Conservation (phyloP, 2,329 filamentous ascomycete species). For the Aspergillus felis region DNA sequence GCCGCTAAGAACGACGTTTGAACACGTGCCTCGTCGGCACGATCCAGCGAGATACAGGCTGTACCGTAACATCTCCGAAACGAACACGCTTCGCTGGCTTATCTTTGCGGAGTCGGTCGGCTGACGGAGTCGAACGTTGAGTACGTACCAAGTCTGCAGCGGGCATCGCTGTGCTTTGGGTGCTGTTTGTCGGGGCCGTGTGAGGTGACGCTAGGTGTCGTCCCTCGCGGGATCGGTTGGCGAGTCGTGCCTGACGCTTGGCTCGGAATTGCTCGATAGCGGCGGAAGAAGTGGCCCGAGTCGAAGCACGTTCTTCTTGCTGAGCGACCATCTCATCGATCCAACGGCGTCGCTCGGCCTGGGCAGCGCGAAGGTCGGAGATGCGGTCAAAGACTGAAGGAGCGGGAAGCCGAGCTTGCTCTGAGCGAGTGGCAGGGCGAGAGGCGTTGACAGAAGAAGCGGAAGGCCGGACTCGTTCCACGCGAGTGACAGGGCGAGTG, state of each 20-base stretch:
- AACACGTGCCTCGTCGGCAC: conserved; percentile 18
- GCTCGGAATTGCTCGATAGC: not conserved
- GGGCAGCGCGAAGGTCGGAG: not conserved
- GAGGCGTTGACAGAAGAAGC: too few relatives aligned
- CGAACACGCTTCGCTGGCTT: conserved; percentile 19
- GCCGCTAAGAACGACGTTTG: not conserved
- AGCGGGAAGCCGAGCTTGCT: not conserved
- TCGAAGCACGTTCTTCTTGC: not conserved
- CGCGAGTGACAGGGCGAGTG: not conserved
- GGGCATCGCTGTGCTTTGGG: not conserved
- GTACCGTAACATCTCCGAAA: conserved; percentile 21
- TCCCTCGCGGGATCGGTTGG: conserved; percentile 5
- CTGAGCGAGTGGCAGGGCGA: not conserved
- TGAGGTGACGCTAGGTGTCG: conserved; percentile 6
- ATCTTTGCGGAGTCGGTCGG: conserved; percentile 10
- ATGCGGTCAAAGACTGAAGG: not conserved
- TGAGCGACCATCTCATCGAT: not conserved
- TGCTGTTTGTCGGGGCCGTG: not conserved
- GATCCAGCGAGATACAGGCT: conserved; percentile 26
- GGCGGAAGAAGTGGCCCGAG: not conserved
- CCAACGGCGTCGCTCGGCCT: not conserved
- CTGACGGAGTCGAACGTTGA: conserved; percentile 11
- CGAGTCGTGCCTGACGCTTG: not conserved
- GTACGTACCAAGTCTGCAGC: conserved; percentile 1
- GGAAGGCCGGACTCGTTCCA: too few relatives aligned